Percentiles rank a stretch among this genome's conserved stretches.
Evolutionary conservation across 352 stramenopile species (phyloP).

Genomic region (Phytophthora palmivora): DNA sequence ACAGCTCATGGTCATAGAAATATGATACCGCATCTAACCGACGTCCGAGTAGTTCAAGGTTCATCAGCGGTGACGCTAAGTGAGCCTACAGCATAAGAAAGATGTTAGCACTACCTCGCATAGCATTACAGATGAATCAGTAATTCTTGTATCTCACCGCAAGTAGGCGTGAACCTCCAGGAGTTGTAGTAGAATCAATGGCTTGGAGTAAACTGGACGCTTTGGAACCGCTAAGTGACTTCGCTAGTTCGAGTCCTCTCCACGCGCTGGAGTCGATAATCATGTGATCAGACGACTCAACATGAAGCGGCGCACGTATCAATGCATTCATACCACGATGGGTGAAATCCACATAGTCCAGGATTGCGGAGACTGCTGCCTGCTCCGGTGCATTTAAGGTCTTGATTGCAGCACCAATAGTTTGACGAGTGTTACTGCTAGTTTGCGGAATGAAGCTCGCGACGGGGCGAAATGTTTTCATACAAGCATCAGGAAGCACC

Average conservation of each 20-base stretch:
- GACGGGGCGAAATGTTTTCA: constrained; percentile 66
- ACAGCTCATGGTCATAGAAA: constrained; percentile 53
- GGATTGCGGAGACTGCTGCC: constrained; percentile 55
- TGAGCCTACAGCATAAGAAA: constrained; percentile 49
- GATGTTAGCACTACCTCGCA: background rate
- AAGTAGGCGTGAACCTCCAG: constrained; percentile 70
- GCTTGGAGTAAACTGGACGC: constrained; percentile 64
- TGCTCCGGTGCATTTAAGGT: constrained; percentile 38
- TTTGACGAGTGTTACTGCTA: constrained; percentile 4
- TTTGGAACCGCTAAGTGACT: constrained; percentile 67
- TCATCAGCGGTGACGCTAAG: constrained; percentile 67
- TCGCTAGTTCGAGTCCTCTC: constrained; percentile 73
- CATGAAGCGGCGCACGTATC: constrained; percentile 53
- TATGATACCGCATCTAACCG: constrained; percentile 64
- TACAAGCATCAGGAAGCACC: constrained; percentile 54
- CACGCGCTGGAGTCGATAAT: constrained; percentile 82
- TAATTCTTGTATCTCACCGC: constrained; percentile 42
- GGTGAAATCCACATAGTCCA: constrained; percentile 77
- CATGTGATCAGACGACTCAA: constrained; percentile 79
- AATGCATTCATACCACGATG: constrained; percentile 45
- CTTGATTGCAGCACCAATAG: constrained; percentile 10
- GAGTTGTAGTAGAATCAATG: constrained; percentile 71
- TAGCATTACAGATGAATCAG: background rate
- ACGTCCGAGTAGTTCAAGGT: constrained; percentile 52
- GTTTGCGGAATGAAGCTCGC: constrained; percentile 27